These are phyloP conservation scores for Fusarium nisikadoi DNA, from an alignment of 2,329 filamentous ascomycete species.

Conservation along the genomic window DNA sequence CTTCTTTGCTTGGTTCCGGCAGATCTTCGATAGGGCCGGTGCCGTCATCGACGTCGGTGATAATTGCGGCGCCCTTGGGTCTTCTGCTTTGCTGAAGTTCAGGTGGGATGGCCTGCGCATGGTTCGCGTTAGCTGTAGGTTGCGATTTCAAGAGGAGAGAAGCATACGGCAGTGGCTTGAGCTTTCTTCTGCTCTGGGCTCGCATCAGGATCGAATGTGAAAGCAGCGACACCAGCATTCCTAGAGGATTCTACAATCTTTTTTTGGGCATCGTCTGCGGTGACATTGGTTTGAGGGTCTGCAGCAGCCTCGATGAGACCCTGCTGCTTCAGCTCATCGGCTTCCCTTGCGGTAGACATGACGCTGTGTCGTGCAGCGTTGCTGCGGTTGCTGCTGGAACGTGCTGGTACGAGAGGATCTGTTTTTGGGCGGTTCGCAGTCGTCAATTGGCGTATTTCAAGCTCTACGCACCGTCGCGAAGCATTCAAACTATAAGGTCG, in stretches of 20 bases:
- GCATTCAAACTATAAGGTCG: slow-evolving; percentile 32
- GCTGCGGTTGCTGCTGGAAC: slow-evolving; percentile 20
- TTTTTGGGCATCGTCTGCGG: slow-evolving; percentile 76
- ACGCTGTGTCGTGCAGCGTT: slow-evolving; percentile 33
- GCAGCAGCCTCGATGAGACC: slow-evolving; percentile 81
- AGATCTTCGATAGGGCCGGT: slow-evolving; percentile 78
- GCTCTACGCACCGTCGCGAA: slow-evolving; percentile 22
- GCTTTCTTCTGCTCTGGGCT: slow-evolving; percentile 84
- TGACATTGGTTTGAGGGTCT: slow-evolving; percentile 74
- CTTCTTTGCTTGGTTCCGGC: slow-evolving; percentile 77
- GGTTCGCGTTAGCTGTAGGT: slow-evolving; percentile 14
- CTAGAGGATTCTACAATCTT: slow-evolving; percentile 80
- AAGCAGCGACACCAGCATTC: slow-evolving; percentile 82
- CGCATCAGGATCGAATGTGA: slow-evolving; percentile 88
- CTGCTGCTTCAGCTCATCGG: slow-evolving; percentile 80
- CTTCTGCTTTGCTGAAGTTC: slow-evolving; percentile 51
- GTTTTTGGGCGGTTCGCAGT: slow-evolving; percentile 8
- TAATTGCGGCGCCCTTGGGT: slow-evolving; percentile 74
- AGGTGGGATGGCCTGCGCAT: slow-evolving; percentile 50
- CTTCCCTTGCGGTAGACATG: slow-evolving; percentile 51
- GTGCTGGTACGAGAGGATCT: slow-evolving; percentile 10
- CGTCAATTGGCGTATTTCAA: slow-evolving; percentile 40
- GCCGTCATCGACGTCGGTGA: slow-evolving; percentile 82
- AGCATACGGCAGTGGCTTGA: slow-evolving; percentile 77
- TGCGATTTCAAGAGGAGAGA: background rate